phyloP scores from a whole-genome alignment of 169 alveolate genomes.

The Babesia bigemina region DNA sequence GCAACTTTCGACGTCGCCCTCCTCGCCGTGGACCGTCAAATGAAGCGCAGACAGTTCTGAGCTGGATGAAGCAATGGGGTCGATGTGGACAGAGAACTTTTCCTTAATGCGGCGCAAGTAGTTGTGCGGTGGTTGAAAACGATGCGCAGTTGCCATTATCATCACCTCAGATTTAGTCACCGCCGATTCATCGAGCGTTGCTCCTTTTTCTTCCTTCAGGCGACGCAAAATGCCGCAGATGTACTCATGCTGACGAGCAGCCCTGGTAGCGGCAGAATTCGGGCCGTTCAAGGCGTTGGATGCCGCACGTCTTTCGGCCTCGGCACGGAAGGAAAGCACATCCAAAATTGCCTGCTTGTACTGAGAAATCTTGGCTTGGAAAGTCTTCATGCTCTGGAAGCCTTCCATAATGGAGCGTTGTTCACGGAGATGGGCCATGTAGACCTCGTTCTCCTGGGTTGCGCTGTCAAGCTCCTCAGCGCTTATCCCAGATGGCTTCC shows the following conservation, averaged over 20 bases:
- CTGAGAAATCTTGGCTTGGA: conserved; percentile 25
- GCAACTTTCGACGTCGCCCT: conserved; percentile 16
- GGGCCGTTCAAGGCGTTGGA: not conserved
- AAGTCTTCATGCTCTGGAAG: conserved; percentile 39
- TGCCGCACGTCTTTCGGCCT: not conserved
- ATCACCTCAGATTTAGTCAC: conserved; percentile 30
- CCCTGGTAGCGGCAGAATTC: not conserved
- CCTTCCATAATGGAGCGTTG: conserved; percentile 42
- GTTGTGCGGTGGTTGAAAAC: conserved; percentile 60
- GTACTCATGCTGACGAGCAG: conserved; percentile 25
- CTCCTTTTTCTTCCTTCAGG: conserved; percentile 47
- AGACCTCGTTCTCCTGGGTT: conserved; percentile 40
- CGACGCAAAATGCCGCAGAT: conserved; percentile 24
- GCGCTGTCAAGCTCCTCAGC: conserved; percentile 45
- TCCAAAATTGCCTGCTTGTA: conserved; percentile 28
- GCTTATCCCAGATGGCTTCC: conserved; percentile 10
- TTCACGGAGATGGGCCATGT: conserved; percentile 38
- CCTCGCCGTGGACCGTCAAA: conserved; percentile 26
- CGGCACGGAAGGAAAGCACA: not conserved
- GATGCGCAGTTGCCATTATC: conserved; percentile 35
- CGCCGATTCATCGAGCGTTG: conserved; percentile 25
- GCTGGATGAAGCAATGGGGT: conserved; percentile 3
- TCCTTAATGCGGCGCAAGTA: conserved; percentile 47
- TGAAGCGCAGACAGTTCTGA: conserved; percentile 16
- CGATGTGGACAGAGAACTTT: conserved; percentile 47